Base-by-base conservation (phyloP, 345 rosid genomes). In the Psidium guajava region DNA sequence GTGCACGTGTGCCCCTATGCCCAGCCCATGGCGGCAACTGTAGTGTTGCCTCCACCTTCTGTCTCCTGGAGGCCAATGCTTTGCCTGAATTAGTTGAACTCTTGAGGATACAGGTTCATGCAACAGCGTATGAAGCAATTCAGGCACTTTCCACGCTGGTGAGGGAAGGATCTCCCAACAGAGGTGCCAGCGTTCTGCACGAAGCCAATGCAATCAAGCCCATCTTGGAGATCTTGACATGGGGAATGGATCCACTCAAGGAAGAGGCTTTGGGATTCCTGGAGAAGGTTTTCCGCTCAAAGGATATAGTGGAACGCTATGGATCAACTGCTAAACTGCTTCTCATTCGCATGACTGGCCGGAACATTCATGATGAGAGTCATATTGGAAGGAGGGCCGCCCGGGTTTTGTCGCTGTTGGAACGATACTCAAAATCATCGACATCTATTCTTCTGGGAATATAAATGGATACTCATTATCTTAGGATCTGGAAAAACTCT, bases 181-280 rank as follows among this genome's bases (percentile, higher is more conserved):
- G 90, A 91, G 94, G 94, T 2, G 90, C 86, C 14, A 86, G 53
- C 52, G 89, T 89, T 74, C 87, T 94, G 90, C 92, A 92, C 42
- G 91, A 92, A 32, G 92, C 91, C 22, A 86, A 89, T 53, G 96
- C 93, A 56, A 89, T 94, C 87, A 86, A 81, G 81, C 93, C 92
- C 18, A 61, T 88, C 54, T 53, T 92, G 55, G 92, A 90, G 32
- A 87, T 88, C 83, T 87, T 94, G 87, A 85, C 20, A n/a, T 90
- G 93, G 94, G 96, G 95, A 85, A 84, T 92, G 20, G 91, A 92
- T 85, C 87, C 95, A 77, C 89, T 94, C 5, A 92, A 92, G 83
- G 93, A 88, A 58, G 94, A 90, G 83, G 93, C 92, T 44, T 83
- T 94, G 54, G 89, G 88, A 82, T 87, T 94, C 54, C 50, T 94